These are phyloP conservation scores for Penicillium antarcticum DNA, from an alignment of 495 filamentous ascomycete genomes.

Conservation along the genomic window DNA sequence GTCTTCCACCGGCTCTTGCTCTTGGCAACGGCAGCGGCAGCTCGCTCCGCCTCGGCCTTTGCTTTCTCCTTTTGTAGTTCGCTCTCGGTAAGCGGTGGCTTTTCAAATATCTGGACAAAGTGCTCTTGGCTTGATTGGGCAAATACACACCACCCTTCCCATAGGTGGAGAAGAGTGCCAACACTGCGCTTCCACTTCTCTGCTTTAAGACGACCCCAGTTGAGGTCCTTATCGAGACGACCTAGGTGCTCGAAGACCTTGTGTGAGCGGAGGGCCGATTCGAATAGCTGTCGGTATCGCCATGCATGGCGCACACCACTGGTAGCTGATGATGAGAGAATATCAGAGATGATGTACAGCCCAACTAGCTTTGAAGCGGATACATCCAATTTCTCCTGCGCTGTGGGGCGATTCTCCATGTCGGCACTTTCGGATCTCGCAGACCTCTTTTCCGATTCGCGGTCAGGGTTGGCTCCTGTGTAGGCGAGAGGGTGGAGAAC, in stretches of 20 bases:
- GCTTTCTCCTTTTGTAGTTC: slow-evolving; percentile 49
- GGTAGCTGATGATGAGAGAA: slow-evolving; percentile 79
- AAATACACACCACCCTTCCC: slow-evolving; percentile 92
- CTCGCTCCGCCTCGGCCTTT: slow-evolving; percentile 42
- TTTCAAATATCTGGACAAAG: slow-evolving; percentile 70
- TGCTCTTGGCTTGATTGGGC: slow-evolving; percentile 68
- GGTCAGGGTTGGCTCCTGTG: slow-evolving; percentile 57
- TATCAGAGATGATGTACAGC: slow-evolving; percentile 83
- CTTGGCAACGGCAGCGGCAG: slow-evolving; percentile 34
- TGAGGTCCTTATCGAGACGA: slow-evolving; percentile 66
- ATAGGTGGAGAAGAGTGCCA: slow-evolving; percentile 65
- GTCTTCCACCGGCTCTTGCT: slow-evolving; percentile 69
- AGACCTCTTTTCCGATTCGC: slow-evolving; percentile 35
- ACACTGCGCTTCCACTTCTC: slow-evolving; percentile 92
- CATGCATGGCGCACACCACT: slow-evolving; percentile 84
- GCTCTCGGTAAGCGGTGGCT: slow-evolving; percentile 59
- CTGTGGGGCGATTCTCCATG: slow-evolving; percentile 13
- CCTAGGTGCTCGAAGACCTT: slow-evolving; percentile 82
- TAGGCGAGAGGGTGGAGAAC: slow-evolving; percentile 66
- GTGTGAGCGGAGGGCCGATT: slow-evolving; percentile 63
- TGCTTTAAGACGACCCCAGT: slow-evolving; percentile 78
- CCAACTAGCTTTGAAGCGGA: slow-evolving; percentile 75
- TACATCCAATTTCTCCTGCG: slow-evolving; percentile 55
- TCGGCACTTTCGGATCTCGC: slow-evolving; percentile 12
- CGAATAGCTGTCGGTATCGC: slow-evolving; percentile 87